Base-by-base conservation (phyloP, 805 yeast genomes). In the Saccharomycopsis javanensis region DNA sequence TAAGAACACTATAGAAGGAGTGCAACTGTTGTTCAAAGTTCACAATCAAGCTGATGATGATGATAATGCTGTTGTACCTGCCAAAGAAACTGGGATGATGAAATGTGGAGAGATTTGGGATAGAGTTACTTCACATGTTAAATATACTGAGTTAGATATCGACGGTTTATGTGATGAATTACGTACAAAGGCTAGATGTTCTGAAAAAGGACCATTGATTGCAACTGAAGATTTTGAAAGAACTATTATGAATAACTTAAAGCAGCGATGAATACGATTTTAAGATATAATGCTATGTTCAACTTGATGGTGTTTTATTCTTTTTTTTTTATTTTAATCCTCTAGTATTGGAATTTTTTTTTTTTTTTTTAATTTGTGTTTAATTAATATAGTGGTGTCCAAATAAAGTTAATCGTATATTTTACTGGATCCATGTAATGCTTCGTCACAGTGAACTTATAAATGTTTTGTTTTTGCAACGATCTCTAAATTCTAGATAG, bases 71-170 rank as follows among this genome's bases (percentile, higher is more conserved):
- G 79, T 82, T 30, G 91, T 88, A 3, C 96, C 96, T 5, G 79
- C 85, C 4, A 85, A 81, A 7, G 85, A 82, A 57, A 71, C 70
- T 16, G 75, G 79, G 13, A 68, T 81, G 63, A 71, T 86, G 71
- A 82, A 81, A 66, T 94, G 99, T 70, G 81, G 96, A 0, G 97
- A 90, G 64, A 85, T 92, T 15, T 94, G 99, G 99, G 98, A 92
- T 70, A 79, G 98, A 66, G 86, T 94, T 38, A 87, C 97, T 1
- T 71, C 94, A 23, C 98, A 94, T 75, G 98, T 99, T 34, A 82
- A 86, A 67, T 94, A 91, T 70, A 82, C 94, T 4, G 97, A 91
- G 59, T 76, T 94, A 55, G 99, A 94, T 69, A 91, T 94, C 62
- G 97, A 92, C 67, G 95, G 96, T 1, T 78, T 94, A 68, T 94